phyloP scores from a whole-genome alignment of 1,284 basidiomycete species.

The Butyriboletus appendiculatus region DNA sequence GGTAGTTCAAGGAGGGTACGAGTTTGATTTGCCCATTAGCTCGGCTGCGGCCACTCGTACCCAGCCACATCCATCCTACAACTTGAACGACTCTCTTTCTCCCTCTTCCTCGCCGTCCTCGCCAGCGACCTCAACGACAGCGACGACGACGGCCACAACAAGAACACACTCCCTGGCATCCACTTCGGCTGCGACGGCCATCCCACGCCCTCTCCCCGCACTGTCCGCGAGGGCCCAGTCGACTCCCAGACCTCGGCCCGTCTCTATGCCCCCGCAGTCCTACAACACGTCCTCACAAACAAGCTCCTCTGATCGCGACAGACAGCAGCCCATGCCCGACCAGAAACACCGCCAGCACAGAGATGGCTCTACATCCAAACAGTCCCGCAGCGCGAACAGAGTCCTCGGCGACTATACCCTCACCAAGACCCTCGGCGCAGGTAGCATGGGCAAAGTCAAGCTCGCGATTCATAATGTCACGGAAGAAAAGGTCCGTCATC shows the following conservation, averaged over 20 bases:
- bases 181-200: conserved; percentile 16
- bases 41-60: conserved; percentile 16
- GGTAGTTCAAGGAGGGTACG: conserved; percentile 50
- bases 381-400: conserved; percentile 51
- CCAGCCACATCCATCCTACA: conserved; percentile 22
- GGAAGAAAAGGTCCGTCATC: conserved; percentile 82
- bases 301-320: conserved; percentile 36
- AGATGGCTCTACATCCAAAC: conserved; percentile 32
- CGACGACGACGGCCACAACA: conserved; percentile 14
- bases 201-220: conserved; percentile 30
- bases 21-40: conserved; percentile 52
- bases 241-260: conserved; percentile 53
- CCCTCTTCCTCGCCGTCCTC: conserved; percentile 17
- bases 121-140: conserved; percentile 9
- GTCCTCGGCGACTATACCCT: conserved; percentile 94
- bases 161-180: neutral
- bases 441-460: conserved; percentile 99
- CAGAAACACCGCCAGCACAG: conserved; percentile 36
- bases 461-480: conserved; percentile 88
- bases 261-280: conserved; percentile 68
- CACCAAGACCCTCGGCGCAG: conserved; percentile 96
- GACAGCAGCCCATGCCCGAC: conserved; percentile 34
- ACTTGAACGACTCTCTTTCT: conserved; percentile 16
- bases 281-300: conserved; percentile 37
- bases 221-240: conserved; percentile 24